Conservation (phyloP, 164 flowering plant genomes). For the Platanus orientalis region DNA sequence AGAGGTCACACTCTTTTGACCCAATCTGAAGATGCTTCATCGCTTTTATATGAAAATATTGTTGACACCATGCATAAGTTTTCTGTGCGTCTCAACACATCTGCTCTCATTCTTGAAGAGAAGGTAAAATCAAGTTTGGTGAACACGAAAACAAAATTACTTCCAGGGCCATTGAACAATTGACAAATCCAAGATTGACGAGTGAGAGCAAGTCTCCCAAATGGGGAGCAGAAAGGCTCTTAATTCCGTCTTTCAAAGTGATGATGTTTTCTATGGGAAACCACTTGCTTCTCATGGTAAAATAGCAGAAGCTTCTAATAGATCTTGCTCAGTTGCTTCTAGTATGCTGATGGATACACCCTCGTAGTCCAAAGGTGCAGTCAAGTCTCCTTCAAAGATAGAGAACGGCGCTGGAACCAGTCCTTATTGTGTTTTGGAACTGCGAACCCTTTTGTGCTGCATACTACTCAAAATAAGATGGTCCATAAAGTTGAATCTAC, state of each 20-base stretch:
- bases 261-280: too few species aligned
- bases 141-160: constrained; percentile 2
- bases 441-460: too few species aligned
- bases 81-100: not conserved
- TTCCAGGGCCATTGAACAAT: constrained; percentile 11
- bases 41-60: not conserved
- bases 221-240: constrained; percentile 2
- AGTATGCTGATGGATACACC: constrained; percentile 10
- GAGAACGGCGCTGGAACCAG: constrained; percentile 1
- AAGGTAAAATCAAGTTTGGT: not conserved
- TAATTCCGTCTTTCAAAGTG: too few species aligned
- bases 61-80: not conserved
- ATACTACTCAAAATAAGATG: too few species aligned
- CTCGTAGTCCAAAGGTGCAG: too few species aligned
- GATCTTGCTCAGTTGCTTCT: constrained; percentile 10
- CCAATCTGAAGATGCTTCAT: not conserved
- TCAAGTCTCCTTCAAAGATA: not conserved
- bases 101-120: too few species aligned
- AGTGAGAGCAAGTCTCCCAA: constrained; percentile 1
- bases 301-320: constrained; percentile 4
- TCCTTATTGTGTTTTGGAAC: not conserved
- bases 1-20: constrained; percentile 5
- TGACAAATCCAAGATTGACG: constrained; percentile 11
- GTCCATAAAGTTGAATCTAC: constrained; percentile 5
- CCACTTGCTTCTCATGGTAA: too few species aligned